These are phyloP conservation scores for Peronospora tabacina DNA, from an alignment of 352 stramenopile genomes.

Conservation along the genomic window DNA sequence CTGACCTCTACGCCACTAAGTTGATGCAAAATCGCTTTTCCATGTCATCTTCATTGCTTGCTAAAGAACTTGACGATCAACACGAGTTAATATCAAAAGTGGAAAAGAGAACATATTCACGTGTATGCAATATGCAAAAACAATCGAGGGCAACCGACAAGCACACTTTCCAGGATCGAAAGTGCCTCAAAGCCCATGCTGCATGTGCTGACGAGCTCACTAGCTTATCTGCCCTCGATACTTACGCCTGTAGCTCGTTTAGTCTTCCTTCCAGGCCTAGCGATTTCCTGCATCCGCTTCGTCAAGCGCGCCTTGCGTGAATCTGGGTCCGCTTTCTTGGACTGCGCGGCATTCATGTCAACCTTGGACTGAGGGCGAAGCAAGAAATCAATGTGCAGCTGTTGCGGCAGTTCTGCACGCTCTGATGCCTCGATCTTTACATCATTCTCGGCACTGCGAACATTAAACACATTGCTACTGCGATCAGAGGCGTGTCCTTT, in stretches of 20 bases:
- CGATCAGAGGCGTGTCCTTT: constrained; percentile 20
- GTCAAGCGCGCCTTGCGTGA: constrained; percentile 70
- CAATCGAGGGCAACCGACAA: constrained; percentile 21
- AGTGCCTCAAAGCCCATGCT: constrained; percentile 5
- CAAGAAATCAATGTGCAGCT: constrained; percentile 77
- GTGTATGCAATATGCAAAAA: constrained; percentile 24
- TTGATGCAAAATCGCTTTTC: too few species aligned
- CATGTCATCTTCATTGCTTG: too few species aligned
- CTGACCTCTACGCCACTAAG: background rate
- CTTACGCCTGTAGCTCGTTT: constrained; percentile 70
- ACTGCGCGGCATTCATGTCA: constrained; percentile 47
- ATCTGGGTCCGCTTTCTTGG: constrained; percentile 65
- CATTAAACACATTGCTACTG: constrained; percentile 48
- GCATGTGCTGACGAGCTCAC: background rate
- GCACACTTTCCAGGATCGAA: constrained; percentile 8
- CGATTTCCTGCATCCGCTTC: constrained; percentile 86
- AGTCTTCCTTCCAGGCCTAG: constrained; percentile 61
- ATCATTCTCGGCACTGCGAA: constrained; percentile 21
- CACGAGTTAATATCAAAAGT: constrained; percentile 20
- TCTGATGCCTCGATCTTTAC: constrained; percentile 44
- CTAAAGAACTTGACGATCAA: background rate
- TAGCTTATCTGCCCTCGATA: constrained; percentile 71
- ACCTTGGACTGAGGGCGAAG: constrained; percentile 79
- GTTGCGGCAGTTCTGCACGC: constrained; percentile 59
- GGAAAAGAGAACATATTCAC: background rate